Evolutionary conservation across 2,329 filamentous ascomycete species (phyloP), one percentile per base, ranked within the genome.

Genomic region (Sarocladium brachiariae): DNA sequence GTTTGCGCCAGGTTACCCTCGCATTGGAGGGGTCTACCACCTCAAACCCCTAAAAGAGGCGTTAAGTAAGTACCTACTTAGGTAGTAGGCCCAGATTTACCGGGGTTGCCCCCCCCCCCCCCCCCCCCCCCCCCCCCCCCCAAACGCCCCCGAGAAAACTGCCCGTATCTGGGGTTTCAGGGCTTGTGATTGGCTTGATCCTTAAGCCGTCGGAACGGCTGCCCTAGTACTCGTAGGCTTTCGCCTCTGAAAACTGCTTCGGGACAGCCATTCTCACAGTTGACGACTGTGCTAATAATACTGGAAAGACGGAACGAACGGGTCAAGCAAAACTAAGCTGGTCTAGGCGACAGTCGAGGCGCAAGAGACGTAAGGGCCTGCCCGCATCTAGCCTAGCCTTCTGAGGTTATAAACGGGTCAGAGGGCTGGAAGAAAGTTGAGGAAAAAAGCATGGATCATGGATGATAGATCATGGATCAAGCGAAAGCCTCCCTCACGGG

Each of bases 1-100:
- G 43, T 31, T 47, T 33, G 43, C 19, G 27, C 43, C 43, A 47
- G 43, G 43, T 24, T n/a, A n/a, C n/a, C n/a, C n/a, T 25, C 33
- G 43, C 43, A 47, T 24, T 14, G 3, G 43, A 21, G 25, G 43
- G 43, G 39, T 9, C n/a, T 23, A 16, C 21, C 8, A 25, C 39
- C 39, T 23, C 39, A 43, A 43, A 43, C 39, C 19, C 39, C 23
- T 4, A 39, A 43, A n/a, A 14, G 3, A 43, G 19, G n/a, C 39
- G 39, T 23, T 43, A 43, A 25, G 10, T 14, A 43, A 14, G 39
- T 14, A 16, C 16, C 39, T n/a, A n/a, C n/a, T n/a, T n/a, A n/a
- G n/a, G n/a, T n/a, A n/a, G n/a, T n/a, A n/a, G n/a, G n/a, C n/a
- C n/a, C n/a, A n/a, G n/a, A n/a, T n/a, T n/a, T n/a, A n/a, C n/a